These are phyloP conservation scores for Populus deltoides DNA, from an alignment of 345 rosid genomes.

Conservation along the genomic window DNA sequence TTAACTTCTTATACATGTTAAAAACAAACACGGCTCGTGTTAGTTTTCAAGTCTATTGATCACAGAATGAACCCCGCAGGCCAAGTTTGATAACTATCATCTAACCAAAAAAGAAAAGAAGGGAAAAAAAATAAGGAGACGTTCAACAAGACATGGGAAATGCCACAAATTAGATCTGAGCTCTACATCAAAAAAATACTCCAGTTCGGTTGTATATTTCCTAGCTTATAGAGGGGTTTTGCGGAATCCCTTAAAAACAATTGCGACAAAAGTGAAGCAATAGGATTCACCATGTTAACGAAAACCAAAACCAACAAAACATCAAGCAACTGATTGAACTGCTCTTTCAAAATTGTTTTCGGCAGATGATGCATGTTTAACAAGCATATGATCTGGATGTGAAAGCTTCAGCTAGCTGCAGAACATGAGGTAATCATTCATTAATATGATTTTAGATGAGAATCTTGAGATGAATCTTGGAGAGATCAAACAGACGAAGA, in stretches of 20 bases:
- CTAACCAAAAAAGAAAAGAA: too few species aligned
- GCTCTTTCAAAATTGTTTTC: constrained; percentile 91
- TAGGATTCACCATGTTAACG: background rate
- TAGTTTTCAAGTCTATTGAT: too few species aligned
- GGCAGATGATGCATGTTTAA: constrained; percentile 63
- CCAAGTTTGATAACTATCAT: too few species aligned
- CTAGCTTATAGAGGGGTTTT: background rate
- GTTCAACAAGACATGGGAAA: background rate
- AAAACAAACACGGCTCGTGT: too few species aligned
- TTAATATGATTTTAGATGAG: background rate
- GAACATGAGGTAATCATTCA: background rate
- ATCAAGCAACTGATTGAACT: constrained; percentile 73
- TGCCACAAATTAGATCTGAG: background rate
- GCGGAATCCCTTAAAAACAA: background rate
- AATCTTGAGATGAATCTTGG: background rate
- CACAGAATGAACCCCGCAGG: too few species aligned
- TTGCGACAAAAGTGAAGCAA: background rate
- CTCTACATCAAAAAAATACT: background rate
- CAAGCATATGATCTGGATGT: constrained; percentile 70
- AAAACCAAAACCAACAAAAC: background rate
- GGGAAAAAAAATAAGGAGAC: too few species aligned
- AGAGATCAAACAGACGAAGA: background rate
- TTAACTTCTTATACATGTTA: too few species aligned
- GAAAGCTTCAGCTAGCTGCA: constrained; percentile 95
- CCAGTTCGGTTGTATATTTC: background rate